Evolutionary conservation across 2,329 filamentous ascomycete genomes (phyloP).

Genomic region (Phialemonium atrogriseum): DNA sequence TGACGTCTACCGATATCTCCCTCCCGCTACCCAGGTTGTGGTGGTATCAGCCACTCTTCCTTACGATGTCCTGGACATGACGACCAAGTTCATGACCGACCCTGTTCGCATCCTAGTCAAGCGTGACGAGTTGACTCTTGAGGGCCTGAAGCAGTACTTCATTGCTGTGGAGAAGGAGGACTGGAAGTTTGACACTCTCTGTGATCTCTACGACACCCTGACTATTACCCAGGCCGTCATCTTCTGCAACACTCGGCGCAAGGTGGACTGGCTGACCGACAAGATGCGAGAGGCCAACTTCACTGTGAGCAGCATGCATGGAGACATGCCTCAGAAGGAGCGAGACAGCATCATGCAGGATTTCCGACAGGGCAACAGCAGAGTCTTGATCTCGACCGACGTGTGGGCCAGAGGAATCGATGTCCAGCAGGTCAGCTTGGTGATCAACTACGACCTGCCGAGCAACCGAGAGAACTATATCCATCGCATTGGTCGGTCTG

Average conservation of each 20-base stretch:
- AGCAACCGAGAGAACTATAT: conserved; percentile 99
- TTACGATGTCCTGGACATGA: conserved; percentile 98
- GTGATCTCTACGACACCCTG: conserved; percentile 95
- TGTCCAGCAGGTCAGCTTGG: conserved; percentile 93
- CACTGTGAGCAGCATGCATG: conserved; percentile 97
- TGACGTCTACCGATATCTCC: conserved; percentile 95
- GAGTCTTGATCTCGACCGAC: conserved; percentile 94
- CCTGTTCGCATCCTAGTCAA: conserved; percentile 95
- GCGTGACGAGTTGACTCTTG: conserved; percentile 95
- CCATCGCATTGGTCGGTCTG: conserved; percentile 92
- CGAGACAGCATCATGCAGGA: conserved; percentile 99
- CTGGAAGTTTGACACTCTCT: conserved; percentile 99
- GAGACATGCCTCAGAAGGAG: conserved; percentile 98
- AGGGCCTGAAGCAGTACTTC: conserved; percentile 98
- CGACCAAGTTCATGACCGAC: conserved; percentile 99
- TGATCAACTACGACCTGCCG: conserved; percentile 98
- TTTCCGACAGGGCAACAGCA: conserved; percentile 91
- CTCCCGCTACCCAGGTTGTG: conserved; percentile 95
- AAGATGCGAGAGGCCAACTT: conserved; percentile 99
- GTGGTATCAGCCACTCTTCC: conserved; percentile 94
- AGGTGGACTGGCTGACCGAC: conserved; percentile 99
- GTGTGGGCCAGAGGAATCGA: conserved; percentile 98
- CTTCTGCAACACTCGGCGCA: conserved; percentile 97
- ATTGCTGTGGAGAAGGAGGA: conserved; percentile 99
- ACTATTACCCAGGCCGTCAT: conserved; percentile 99